phyloP scores from a whole-genome alignment of 176 grass and related monocot genomes.

The Phyllostachys edulis region DNA sequence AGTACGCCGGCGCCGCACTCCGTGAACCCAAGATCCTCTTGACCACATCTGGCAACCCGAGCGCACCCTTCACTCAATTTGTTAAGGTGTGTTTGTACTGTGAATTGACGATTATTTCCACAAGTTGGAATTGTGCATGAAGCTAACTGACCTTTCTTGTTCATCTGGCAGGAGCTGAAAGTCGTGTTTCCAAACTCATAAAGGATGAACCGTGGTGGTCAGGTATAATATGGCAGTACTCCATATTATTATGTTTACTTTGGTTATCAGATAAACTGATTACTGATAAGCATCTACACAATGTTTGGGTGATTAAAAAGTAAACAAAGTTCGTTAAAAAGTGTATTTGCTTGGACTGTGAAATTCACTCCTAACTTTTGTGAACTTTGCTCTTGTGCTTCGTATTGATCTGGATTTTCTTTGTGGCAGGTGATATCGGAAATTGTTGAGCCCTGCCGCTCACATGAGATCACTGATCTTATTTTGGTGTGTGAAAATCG shows the following conservation, averaged over 20 bases:
- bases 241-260: neutral
- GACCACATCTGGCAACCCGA: constrained; percentile 81
- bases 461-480: constrained; percentile 90
- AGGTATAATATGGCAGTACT: constrained; percentile 35
- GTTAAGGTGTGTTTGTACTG: constrained; percentile 50
- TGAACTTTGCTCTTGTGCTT: neutral
- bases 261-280: neutral
- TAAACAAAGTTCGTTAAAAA: neutral
- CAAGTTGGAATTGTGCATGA: neutral
- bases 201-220: constrained; percentile 88
- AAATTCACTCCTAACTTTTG: neutral
- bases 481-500: constrained; percentile 91
- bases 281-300: neutral
- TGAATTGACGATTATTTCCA: neutral
- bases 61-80: constrained; percentile 61
- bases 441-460: constrained; percentile 76
- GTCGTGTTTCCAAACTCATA: constrained; percentile 74
- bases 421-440: constrained; percentile 70
- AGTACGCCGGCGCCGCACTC: constrained; percentile 55
- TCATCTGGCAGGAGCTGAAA: constrained; percentile 69
- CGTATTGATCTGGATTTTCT: neutral
- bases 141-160: neutral
- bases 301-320: neutral
- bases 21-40: constrained; percentile 80
- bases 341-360: neutral